phyloP scores from a whole-genome alignment of 1,284 basidiomycete species.

The Cutaneotrichosporon sp. region DNA sequence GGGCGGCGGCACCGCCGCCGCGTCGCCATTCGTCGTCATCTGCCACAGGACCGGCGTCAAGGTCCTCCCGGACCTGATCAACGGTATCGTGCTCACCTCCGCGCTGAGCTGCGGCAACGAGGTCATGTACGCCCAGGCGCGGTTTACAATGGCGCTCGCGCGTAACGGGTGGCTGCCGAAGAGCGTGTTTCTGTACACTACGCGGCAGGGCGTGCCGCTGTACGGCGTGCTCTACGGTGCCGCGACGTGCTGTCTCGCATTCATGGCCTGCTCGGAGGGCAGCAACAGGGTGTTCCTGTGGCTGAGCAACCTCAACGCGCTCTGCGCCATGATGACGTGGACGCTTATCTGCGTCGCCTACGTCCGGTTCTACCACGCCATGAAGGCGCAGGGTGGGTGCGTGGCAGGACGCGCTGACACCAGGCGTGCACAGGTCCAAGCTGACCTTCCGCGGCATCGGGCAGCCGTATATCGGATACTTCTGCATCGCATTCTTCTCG shows the following conservation, averaged over 20 bases:
- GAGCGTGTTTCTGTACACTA: constrained; percentile 52
- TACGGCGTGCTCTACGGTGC: constrained; percentile 58
- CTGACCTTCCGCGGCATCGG: constrained; percentile 62
- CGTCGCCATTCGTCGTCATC: constrained; percentile 74
- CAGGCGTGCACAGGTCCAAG: constrained; percentile 51
- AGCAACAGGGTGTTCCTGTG: constrained; percentile 65
- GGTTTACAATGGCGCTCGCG: constrained; percentile 52
- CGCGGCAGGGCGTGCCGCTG: constrained; percentile 65
- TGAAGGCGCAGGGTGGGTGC: constrained; percentile 58
- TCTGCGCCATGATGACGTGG: constrained; percentile 63
- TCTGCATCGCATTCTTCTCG: constrained; percentile 13
- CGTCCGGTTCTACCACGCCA: constrained; percentile 65
- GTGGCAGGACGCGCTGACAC: background rate
- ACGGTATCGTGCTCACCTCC: constrained; percentile 60
- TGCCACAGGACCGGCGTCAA: constrained; percentile 63
- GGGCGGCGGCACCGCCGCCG: constrained; percentile 57
- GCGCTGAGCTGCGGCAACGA: constrained; percentile 56
- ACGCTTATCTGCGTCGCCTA: constrained; percentile 70
- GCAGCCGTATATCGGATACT: constrained; percentile 29
- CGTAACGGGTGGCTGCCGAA: constrained; percentile 65
- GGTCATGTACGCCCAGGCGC: constrained; percentile 52
- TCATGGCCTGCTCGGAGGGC: constrained; percentile 55
- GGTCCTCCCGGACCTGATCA: constrained; percentile 60
- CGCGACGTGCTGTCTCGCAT: constrained; percentile 56
- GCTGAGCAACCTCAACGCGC: constrained; percentile 59